Evolutionary conservation across 371 early-diverging fungal species (phyloP).

Genomic region (Apophysomyces elegans): DNA sequence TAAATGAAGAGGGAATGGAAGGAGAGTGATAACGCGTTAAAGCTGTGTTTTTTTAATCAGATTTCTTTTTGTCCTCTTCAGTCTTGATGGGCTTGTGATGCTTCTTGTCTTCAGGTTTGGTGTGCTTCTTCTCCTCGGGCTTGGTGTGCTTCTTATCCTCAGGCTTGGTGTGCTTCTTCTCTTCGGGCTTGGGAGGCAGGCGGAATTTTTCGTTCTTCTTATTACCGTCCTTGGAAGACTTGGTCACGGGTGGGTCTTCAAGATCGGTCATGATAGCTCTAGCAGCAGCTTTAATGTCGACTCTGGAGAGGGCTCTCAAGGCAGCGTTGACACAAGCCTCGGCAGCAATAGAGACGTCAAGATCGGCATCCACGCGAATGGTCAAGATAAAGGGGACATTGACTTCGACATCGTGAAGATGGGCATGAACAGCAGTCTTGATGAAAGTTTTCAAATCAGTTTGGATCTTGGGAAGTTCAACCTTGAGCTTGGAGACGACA

Average conservation of each 20-base stretch:
- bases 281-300: slow-evolving; percentile 10
- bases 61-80: not conserved
- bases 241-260: not conserved
- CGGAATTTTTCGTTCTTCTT: not conserved
- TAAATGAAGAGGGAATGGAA: too few species aligned
- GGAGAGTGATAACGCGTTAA: too few species aligned
- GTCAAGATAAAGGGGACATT: slow-evolving; percentile 23
- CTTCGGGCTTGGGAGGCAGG: not conserved
- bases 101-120: not conserved
- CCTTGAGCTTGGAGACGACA: slow-evolving; percentile 19
- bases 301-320: slow-evolving; percentile 5
- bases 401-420: slow-evolving; percentile 26
- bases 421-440: slow-evolving; percentile 22
- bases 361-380: slow-evolving; percentile 2
- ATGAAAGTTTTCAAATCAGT: slow-evolving; percentile 17
- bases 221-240: not conserved
- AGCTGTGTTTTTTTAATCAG: not conserved
- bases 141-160: not conserved
- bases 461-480: slow-evolving; percentile 30
- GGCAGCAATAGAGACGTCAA: slow-evolving; percentile 19
- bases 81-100: not conserved
- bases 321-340: slow-evolving; percentile 15
- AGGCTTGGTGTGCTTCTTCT: not conserved
- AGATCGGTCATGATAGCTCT: not conserved
- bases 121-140: not conserved